Conservation (phyloP, 2,329 filamentous ascomycete species). For the Claviceps humidiphila region DNA sequence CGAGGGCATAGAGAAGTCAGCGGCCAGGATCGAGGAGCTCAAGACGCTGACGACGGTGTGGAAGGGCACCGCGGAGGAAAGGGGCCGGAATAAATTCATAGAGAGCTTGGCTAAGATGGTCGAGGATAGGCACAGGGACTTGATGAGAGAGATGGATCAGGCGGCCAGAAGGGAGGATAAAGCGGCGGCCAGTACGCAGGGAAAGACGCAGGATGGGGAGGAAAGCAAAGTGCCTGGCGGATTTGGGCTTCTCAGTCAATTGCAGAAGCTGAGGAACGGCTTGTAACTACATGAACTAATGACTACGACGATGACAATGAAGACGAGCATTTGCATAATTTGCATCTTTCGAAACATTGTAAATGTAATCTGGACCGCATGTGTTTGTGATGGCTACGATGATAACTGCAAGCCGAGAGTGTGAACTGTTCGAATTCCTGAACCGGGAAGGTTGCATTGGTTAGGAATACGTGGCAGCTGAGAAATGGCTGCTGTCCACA, state of each 20-base stretch:
- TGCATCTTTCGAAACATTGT: neutral
- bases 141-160: conserved; percentile 39
- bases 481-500: too few species aligned
- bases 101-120: conserved; percentile 70
- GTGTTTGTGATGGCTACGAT: too few species aligned
- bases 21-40: conserved; percentile 60
- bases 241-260: conserved; percentile 48
- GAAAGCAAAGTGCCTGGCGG: conserved; percentile 34
- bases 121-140: conserved; percentile 53
- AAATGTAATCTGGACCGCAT: too few species aligned
- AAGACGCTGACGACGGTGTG: conserved; percentile 68
- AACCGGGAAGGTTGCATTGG: too few species aligned
- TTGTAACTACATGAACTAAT: conserved; percentile 19
- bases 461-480: too few species aligned
- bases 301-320: neutral
- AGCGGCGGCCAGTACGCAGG: conserved; percentile 15
- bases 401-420: too few species aligned
- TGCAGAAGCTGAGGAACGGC: conserved; percentile 46
- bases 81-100: conserved; percentile 66
- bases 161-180: conserved; percentile 21
- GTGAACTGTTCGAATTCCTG: too few species aligned
- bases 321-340: neutral
- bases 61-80: conserved; percentile 94
- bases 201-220: conserved; percentile 14
- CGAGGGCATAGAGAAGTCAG: conserved; percentile 60